Base-by-base conservation (phyloP, 305 asterid species). In the Solanum hybrid region DNA sequence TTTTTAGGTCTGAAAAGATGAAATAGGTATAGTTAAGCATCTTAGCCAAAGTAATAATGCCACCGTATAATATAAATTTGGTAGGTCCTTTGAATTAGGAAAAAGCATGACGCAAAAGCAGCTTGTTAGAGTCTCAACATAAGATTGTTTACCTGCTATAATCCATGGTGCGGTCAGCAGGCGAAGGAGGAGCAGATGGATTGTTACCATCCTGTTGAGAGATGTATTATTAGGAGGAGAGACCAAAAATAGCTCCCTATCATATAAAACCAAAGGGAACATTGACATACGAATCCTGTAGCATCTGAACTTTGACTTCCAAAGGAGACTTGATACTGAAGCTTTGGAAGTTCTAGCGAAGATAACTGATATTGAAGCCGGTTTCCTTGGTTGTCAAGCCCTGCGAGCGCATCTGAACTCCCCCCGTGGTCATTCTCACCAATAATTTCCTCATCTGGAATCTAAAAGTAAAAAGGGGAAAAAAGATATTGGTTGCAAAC, bases 391-490 rank as follows among this genome's bases (percentile, higher is more conserved):
- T 85, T 78, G 89, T 94, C 95, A 79, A 80, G 89, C 34, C 90
- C 89, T 37, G 89, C 39, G 39, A 65, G 87, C 1, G 91, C 80
- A 90, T 41, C 90, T 76, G 93, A 76, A 89, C 93, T 91, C 79
- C 91, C 95, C 31, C 87, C 94, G 34, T 93, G 98, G 70, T 95
- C 96, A 89, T 94, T 96, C 81, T 95, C 99, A 81, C 91, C 20
- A 90, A 89, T 73, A 88, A 81, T 87, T 91, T 98, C 99, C 89
- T 98, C 99, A 90, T 97, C 99, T 89, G 93, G 98, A 91, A 96
- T 93, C 98, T 95, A 91, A 80, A 84, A 91, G 90, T 24, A 90
- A 57, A 91, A 89, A 89, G 3, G 4, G 22, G 26, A 20, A 31
- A 10, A 85, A 81, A 5, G 20, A 57, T 57, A 85, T 20, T 20